Conservation (phyloP, 2,329 filamentous ascomycete genomes). For the Colletotrichum sublineola region DNA sequence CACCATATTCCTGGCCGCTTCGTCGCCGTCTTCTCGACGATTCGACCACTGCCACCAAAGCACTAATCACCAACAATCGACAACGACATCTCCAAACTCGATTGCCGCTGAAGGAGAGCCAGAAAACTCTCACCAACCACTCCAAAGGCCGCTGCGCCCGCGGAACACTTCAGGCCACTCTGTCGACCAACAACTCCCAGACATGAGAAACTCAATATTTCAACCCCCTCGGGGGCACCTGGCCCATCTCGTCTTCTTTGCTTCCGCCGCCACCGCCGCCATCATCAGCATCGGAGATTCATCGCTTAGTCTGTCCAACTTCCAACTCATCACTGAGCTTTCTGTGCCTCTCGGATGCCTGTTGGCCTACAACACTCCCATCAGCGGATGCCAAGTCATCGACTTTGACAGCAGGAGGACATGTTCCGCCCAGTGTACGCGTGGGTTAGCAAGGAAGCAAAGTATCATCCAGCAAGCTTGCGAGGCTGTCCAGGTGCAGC, state of each 20-base stretch:
- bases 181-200: slow-evolving; percentile 1
- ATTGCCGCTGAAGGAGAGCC: not conserved
- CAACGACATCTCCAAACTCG: slow-evolving; percentile 4
- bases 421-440: slow-evolving; percentile 56
- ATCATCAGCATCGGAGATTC: slow-evolving; percentile 29
- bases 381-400: slow-evolving; percentile 52
- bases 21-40: slow-evolving; percentile 25
- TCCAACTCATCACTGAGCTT: slow-evolving; percentile 56
- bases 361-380: slow-evolving; percentile 57
- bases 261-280: slow-evolving; percentile 25
- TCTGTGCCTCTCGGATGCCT: slow-evolving; percentile 55
- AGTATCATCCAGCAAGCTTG: slow-evolving; percentile 49
- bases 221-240: slow-evolving; percentile 18
- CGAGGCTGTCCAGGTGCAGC: slow-evolving; percentile 43
- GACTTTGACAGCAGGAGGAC: slow-evolving; percentile 53
- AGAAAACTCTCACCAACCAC: not conserved
- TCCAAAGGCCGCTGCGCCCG: slow-evolving; percentile 24
- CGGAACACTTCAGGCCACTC: not conserved
- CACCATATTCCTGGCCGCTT: slow-evolving; percentile 35
- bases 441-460: slow-evolving; percentile 48
- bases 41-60: slow-evolving; percentile 4
- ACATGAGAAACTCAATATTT: slow-evolving; percentile 27
- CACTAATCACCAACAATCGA: slow-evolving; percentile 4
- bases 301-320: slow-evolving; percentile 51
- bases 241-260: slow-evolving; percentile 28